Percentiles rank a stretch among this genome's conserved stretches.
These are phyloP conservation scores for Leccinum angustisporum DNA, from an alignment of 1,284 basidiomycete species.

Conservation along the genomic window DNA sequence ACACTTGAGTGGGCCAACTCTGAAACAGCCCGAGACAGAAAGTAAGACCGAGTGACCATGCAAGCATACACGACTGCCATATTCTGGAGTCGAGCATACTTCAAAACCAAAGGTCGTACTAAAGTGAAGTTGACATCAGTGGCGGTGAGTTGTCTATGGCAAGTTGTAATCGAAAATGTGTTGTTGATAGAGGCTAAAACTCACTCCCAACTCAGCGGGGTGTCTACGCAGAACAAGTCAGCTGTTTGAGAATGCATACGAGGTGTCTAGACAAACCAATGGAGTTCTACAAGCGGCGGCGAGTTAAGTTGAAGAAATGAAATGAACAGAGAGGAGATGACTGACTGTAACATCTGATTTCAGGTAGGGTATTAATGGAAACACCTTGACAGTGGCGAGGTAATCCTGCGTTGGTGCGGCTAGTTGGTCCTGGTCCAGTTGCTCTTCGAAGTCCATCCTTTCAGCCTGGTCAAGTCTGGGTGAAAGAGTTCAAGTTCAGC, in stretches of 20 bases:
- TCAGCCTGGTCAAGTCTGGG: background rate
- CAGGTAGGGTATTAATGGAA: slow-evolving; percentile 70
- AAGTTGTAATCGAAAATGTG: background rate
- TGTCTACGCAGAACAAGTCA: slow-evolving; percentile 49
- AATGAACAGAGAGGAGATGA: slow-evolving; percentile 9
- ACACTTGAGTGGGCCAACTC: slow-evolving; percentile 78
- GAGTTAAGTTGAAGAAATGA: slow-evolving; percentile 12
- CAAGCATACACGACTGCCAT: slow-evolving; percentile 73
- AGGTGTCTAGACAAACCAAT: slow-evolving; percentile 24
- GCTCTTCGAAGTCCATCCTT: slow-evolving; percentile 53
- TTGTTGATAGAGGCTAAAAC: slow-evolving; percentile 33
- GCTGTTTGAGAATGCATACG: background rate
- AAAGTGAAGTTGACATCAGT: slow-evolving; percentile 84
- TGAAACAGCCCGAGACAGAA: slow-evolving; percentile 37
- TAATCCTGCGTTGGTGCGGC: slow-evolving; percentile 57
- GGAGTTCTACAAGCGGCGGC: slow-evolving; percentile 22
- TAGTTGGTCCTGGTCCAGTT: slow-evolving; percentile 33
- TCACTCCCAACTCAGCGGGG: slow-evolving; percentile 79
- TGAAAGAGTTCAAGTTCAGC: background rate
- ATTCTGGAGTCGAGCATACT: slow-evolving; percentile 75
- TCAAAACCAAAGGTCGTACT: slow-evolving; percentile 76
- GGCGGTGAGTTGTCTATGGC: slow-evolving; percentile 67
- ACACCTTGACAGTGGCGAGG: slow-evolving; percentile 65
- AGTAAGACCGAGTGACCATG: slow-evolving; percentile 65
- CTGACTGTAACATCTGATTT: slow-evolving; percentile 69